A percentile compares a stretch with the other conserved stretches of the same genome.
These are phyloP conservation scores for Phlebiopsis gigantea DNA, from an alignment of 768 basidiomycete genomes.

Conservation along the genomic window DNA sequence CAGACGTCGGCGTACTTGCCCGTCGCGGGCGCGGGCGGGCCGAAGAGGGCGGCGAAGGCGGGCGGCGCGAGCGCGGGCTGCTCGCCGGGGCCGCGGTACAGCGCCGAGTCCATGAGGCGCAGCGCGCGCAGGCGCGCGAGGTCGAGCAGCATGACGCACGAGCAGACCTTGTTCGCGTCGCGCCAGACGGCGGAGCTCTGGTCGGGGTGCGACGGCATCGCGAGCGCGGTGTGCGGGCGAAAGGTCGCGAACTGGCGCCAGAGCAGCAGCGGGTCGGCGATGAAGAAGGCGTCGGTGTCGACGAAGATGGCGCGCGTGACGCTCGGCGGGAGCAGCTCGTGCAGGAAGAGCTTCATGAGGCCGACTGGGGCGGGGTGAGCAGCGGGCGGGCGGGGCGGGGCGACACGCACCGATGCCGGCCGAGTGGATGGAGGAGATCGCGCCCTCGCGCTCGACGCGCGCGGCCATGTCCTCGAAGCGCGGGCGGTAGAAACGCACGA, in stretches of 20 bases:
- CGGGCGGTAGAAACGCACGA: conserved; percentile 38
- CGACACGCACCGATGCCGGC: conserved; percentile 40
- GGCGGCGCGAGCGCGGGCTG: conserved; percentile 29
- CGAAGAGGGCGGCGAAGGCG: conserved; percentile 40
- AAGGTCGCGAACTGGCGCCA: conserved; percentile 37
- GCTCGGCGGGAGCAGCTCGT: conserved; percentile 40
- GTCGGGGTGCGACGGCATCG: conserved; percentile 42
- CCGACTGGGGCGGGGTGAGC: conserved; percentile 26
- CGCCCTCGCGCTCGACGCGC: conserved; percentile 41
- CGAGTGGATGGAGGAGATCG: conserved; percentile 40
- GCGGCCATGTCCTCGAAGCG: conserved; percentile 37
- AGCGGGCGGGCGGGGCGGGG: neutral
- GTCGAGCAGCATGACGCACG: conserved; percentile 48
- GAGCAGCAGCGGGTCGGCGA: conserved; percentile 39
- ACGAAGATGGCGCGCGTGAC: conserved; percentile 42
- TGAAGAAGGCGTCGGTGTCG: conserved; percentile 47
- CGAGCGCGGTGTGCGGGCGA: conserved; percentile 31
- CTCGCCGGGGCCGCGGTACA: conserved; percentile 29
- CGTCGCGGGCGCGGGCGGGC: conserved; percentile 28
- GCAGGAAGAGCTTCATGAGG: conserved; percentile 49
- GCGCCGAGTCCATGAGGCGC: conserved; percentile 43
- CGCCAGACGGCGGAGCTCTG: conserved; percentile 36
- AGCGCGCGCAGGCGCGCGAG: conserved; percentile 37
- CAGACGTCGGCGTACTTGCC: conserved; percentile 39
- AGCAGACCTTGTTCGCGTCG: conserved; percentile 42